Evolutionary conservation across 2,329 filamentous ascomycete genomes (phyloP).

Genomic region (Hypoxylon sp.): DNA sequence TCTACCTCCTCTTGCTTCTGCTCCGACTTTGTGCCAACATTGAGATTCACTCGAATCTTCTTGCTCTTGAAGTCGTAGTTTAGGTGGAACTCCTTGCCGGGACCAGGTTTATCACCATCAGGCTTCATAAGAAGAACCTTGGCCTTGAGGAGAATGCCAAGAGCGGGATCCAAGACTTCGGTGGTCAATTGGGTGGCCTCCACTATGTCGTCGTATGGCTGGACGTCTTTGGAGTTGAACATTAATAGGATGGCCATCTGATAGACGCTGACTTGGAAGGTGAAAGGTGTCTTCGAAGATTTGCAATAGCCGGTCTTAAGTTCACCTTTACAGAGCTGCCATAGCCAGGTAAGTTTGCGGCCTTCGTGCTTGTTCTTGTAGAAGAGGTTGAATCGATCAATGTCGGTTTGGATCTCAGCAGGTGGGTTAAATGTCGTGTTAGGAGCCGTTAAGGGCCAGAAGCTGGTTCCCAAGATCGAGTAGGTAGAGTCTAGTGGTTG

Average conservation of each 20-base stretch:
- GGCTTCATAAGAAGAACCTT: constrained; percentile 82
- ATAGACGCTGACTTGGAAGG: constrained; percentile 96
- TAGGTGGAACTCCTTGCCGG: constrained; percentile 81
- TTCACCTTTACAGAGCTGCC: constrained; percentile 98
- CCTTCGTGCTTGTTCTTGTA: constrained; percentile 98
- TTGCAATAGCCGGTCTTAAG: constrained; percentile 94
- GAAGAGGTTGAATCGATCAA: constrained; percentile 88
- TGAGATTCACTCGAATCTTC: constrained; percentile 96
- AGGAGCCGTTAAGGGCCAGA: constrained; percentile 92
- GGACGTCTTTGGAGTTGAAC: constrained; percentile 89
- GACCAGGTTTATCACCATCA: constrained; percentile 76
- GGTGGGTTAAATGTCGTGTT: constrained; percentile 90
- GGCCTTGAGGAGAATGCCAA: constrained; percentile 89
- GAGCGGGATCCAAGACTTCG: constrained; percentile 86
- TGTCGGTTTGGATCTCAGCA: constrained; percentile 82
- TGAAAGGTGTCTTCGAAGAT: constrained; percentile 88
- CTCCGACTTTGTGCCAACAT: constrained; percentile 93
- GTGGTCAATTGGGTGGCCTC: constrained; percentile 80
- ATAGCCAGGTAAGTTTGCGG: constrained; percentile 96
- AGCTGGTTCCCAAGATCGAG: constrained; percentile 92
- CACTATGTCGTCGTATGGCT: constrained; percentile 88
- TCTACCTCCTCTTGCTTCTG: constrained; percentile 96
- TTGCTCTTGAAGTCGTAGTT: constrained; percentile 98
- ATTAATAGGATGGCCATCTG: constrained; percentile 96
- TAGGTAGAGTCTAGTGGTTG: constrained; percentile 84